Conservation (phyloP, 768 basidiomycete species). For the Pleurotus tuoliensis region DNA sequence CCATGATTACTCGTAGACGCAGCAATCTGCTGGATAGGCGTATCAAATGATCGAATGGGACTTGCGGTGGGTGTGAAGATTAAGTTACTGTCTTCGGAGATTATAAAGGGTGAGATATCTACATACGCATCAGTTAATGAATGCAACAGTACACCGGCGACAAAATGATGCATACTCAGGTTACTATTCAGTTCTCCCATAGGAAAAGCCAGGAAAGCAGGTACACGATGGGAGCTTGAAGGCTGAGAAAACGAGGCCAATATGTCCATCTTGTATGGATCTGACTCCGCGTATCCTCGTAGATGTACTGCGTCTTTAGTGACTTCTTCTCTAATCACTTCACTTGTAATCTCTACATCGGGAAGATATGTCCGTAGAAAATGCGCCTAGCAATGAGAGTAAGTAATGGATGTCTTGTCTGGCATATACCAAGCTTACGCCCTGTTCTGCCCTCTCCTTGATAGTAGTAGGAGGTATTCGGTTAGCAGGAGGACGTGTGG, state of each 20-base stretch:
- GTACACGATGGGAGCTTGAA: conserved; percentile 15
- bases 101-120: conserved; percentile 50
- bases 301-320: conserved; percentile 36
- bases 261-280: conserved; percentile 55
- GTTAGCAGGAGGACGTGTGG: conserved; percentile 40
- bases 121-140: no score
- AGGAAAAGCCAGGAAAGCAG: conserved; percentile 50
- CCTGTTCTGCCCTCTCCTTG: conserved; percentile 60
- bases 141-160: neutral
- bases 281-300: conserved; percentile 38
- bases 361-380: conserved; percentile 70
- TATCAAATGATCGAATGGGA: conserved; percentile 47
- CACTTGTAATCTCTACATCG: conserved; percentile 69
- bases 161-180: conserved; percentile 46
- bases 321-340: conserved; percentile 58
- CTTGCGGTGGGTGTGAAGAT: conserved; percentile 36
- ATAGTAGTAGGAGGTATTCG: conserved; percentile 26
- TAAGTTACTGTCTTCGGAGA: conserved; percentile 19
- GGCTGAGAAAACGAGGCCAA: conserved; percentile 37
- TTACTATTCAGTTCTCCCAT: conserved; percentile 56
- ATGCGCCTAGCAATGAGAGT: conserved; percentile 44
- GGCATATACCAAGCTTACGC: conserved; percentile 36
- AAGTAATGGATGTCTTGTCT: neutral
- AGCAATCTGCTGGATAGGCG: conserved; percentile 65
- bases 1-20: conserved; percentile 20